phyloP scores from a whole-genome alignment of 2,329 filamentous ascomycete genomes.

The Colletotrichum coccodes region DNA sequence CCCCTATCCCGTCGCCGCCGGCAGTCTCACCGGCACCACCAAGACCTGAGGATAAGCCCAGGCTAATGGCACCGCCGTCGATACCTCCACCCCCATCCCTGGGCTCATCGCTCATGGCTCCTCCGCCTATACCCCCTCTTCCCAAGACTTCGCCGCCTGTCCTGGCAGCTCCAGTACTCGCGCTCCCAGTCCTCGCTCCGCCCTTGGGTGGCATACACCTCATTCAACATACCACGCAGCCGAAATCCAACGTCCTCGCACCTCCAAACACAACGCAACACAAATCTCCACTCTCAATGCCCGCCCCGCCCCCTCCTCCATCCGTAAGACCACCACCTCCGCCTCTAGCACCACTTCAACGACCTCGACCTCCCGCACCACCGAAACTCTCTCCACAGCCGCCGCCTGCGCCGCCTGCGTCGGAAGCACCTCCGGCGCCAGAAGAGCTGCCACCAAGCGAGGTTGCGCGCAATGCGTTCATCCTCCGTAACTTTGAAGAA shows the following conservation, averaged over 20 bases:
- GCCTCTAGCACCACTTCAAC: constrained; percentile 32
- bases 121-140: constrained; percentile 14
- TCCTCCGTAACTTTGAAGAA: constrained; percentile 69
- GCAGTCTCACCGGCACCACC: constrained; percentile 35
- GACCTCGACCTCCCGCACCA: constrained; percentile 29
- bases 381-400: constrained; percentile 25
- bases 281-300: constrained; percentile 48
- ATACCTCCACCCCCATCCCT: constrained; percentile 17
- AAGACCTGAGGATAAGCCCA: constrained; percentile 38
- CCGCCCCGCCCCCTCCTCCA: constrained; percentile 39
- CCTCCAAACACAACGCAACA: constrained; percentile 53
- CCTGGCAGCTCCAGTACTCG: constrained; percentile 47
- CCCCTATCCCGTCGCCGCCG: constrained; percentile 24
- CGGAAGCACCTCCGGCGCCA: constrained; percentile 25
- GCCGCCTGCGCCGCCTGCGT: constrained; percentile 34
- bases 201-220: constrained; percentile 43
- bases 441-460: constrained; percentile 36
- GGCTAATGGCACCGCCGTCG: constrained; percentile 31
- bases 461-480: constrained; percentile 67
- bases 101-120: constrained; percentile 11
- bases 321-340: constrained; percentile 33
- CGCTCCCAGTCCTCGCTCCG: constrained; percentile 49
- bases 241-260: constrained; percentile 57
- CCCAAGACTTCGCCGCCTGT: constrained; percentile 37
- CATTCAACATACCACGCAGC: constrained; percentile 40